Evolutionary conservation across 306 rosid species (phyloP), one percentile per base, ranked within the genome.

Genomic region (Crataegus laevigata): DNA sequence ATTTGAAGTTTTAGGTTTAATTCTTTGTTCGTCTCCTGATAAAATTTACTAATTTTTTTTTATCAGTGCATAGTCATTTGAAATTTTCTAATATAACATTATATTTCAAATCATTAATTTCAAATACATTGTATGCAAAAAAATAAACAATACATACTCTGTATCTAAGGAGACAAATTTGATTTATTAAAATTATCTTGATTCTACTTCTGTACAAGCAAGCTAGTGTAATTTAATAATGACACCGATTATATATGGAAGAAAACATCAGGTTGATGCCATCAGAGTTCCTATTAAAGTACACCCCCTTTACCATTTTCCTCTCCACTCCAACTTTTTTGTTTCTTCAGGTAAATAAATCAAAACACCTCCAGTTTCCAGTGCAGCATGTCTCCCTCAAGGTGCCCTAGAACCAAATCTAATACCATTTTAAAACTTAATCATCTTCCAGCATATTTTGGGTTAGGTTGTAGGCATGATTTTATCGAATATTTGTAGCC

Each of bases 391-490:
- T 19, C 18, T 47, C 54, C 54, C 54, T 40, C 43, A 40, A 40
- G 43, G 43, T 9, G 43, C 12, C 11, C 43, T 40, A 8, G 3
- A 40, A 40, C 43, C 3, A 9, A 9, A 47, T 47, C 54, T 47
- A 47, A 15, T 5, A 5, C 8, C 26, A 18, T 3, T 59, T 45
- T 59, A 4, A 58, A 78, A 76, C 63, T 4, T 71, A 78, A 71
- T 52, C 4, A 15, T 66, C 72, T 47, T 60, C 61, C 42, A 29
- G 59, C 63, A 24, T 73, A 66, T 79, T 75, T 79, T 75, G 83
- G 88, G 80, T 84, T 87, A 85, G 91, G 93, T 91, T 29, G 51
- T 47, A 62, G 82, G 88, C 74, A 65, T 50, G 90, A 89, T 85
- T 59, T 50, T 68, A n/a, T 75, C 57, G 77, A 81, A 91, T 89